These are phyloP conservation scores for Fusarium anthophilum DNA, from an alignment of 2,329 filamentous ascomycete genomes.

Conservation along the genomic window DNA sequence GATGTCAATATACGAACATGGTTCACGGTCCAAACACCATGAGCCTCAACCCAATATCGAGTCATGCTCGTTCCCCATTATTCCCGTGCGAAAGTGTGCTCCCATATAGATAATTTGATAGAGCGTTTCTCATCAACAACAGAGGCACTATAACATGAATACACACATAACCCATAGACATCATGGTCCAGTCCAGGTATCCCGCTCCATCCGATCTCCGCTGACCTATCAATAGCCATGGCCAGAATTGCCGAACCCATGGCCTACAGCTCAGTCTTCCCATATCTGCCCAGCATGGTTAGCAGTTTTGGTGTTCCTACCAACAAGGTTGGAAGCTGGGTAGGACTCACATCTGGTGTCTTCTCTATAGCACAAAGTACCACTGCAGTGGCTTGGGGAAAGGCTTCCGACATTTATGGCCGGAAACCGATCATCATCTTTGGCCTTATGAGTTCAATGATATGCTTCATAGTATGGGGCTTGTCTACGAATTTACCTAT, in stretches of 20 bases:
- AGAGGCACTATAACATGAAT: constrained; percentile 18
- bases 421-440: constrained; percentile 83
- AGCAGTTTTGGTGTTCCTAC: constrained; percentile 77
- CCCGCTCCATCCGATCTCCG: constrained; percentile 17
- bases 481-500: constrained; percentile 81
- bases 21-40: neutral
- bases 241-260: constrained; percentile 82
- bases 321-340: constrained; percentile 81
- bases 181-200: constrained; percentile 30
- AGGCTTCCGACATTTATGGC: constrained; percentile 79
- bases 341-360: constrained; percentile 75
- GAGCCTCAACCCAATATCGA: neutral
- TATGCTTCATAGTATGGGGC: constrained; percentile 83
- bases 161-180: neutral
- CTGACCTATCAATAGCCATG: constrained; percentile 66
- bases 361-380: constrained; percentile 78
- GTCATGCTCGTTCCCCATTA: neutral
- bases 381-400: constrained; percentile 79
- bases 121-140: constrained; percentile 34
- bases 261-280: constrained; percentile 76
- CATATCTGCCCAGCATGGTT: constrained; percentile 83
- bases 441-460: constrained; percentile 81
- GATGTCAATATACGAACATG: neutral
- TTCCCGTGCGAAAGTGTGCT: neutral
- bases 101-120: neutral